Evolutionary conservation across 2,329 filamentous ascomycete species (phyloP).

Genomic region (Didymella segeticola): DNA sequence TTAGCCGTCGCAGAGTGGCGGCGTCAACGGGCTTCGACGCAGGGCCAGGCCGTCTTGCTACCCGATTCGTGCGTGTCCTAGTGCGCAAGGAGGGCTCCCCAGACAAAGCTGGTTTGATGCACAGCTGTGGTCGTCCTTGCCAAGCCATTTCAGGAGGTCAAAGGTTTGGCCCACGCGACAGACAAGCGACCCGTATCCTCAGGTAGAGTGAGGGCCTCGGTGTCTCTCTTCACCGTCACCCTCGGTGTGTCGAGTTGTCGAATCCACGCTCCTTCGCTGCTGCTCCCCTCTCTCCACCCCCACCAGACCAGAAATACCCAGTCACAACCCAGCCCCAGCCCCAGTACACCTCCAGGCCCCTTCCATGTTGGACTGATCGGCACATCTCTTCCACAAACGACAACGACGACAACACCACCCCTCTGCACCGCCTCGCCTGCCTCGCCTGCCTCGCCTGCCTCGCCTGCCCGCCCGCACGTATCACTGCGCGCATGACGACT

Average conservation of each 20-base stretch:
- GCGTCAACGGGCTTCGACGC: slow-evolving; percentile 30
- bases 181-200: slow-evolving; percentile 13
- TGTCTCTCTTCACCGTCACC: slow-evolving; percentile 2
- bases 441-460: no score
- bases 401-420: slow-evolving; percentile 19
- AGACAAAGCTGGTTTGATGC: slow-evolving; percentile 29
- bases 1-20: slow-evolving; percentile 12
- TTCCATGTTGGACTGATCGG: slow-evolving; percentile 17
- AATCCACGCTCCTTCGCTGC: slow-evolving; percentile 42
- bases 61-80: slow-evolving; percentile 26
- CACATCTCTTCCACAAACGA: slow-evolving; percentile 12
- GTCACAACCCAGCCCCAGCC: not conserved
- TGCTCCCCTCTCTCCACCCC: slow-evolving; percentile 14
- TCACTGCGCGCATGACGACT: slow-evolving; percentile 43
- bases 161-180: slow-evolving; percentile 22
- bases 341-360: not conserved
- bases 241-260: slow-evolving; percentile 30
- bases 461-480: no score
- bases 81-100: slow-evolving; percentile 27
- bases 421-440: slow-evolving; percentile 20
- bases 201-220: slow-evolving; percentile 22
- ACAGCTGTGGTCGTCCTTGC: slow-evolving; percentile 21
- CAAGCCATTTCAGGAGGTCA: slow-evolving; percentile 36
- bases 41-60: slow-evolving; percentile 26
- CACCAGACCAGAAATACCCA: not conserved